A percentile compares a stretch with the other conserved stretches of the same genome.
phyloP scores from a whole-genome alignment of 768 basidiomycete species.

The Suillus subalutaceus region DNA sequence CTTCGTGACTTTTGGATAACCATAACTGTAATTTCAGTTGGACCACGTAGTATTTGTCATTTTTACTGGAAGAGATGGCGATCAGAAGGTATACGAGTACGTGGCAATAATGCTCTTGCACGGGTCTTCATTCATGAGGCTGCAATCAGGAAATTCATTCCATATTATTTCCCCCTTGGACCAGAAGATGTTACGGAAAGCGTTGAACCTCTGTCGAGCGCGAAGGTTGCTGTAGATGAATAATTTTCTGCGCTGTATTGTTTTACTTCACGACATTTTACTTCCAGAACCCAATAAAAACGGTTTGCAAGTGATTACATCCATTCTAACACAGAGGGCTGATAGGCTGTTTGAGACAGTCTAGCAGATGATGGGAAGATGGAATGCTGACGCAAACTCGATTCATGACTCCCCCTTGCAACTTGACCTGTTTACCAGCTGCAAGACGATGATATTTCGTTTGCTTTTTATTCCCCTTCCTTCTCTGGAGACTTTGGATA shows the following conservation, averaged over 20 bases:
- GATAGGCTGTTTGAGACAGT: background rate
- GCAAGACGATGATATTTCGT: background rate
- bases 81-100: constrained; percentile 68
- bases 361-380: background rate
- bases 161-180: constrained; percentile 61
- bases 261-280: background rate
- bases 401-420: background rate
- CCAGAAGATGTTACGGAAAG: background rate
- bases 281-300: background rate
- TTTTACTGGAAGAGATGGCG: constrained; percentile 55
- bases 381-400: background rate
- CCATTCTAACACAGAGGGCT: background rate
- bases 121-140: background rate
- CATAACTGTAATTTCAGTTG: constrained; percentile 40
- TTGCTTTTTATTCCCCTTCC: background rate
- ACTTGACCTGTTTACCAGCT: background rate
- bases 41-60: constrained; percentile 77
- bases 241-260: background rate
- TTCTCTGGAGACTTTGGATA: background rate
- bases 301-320: background rate
- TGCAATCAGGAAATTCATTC: constrained; percentile 49
- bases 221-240: background rate
- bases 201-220: background rate
- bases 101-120: constrained; percentile 24
- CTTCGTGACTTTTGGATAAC: background rate